Base-by-base conservation (phyloP, 176 grass and related monocot species). In the Hordeum marinum region DNA sequence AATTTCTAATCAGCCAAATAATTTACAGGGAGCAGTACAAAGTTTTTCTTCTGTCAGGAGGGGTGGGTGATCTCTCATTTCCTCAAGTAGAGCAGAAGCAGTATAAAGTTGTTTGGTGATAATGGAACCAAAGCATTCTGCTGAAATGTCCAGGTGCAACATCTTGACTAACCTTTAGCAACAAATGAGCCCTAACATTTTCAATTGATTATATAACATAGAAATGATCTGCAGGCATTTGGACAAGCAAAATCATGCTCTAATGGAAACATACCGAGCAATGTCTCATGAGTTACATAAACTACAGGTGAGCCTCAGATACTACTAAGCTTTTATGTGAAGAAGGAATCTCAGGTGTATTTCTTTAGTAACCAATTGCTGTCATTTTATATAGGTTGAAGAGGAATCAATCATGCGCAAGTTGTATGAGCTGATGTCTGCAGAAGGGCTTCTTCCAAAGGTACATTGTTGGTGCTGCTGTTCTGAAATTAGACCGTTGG, bases 331-430 rank as follows among this genome's bases (percentile, higher is more conserved):
- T 71, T n/a, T 52, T 80, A 42, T 78, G 13, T 85, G 66, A 36
- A 63, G 26, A 55, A 29, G 65, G 43, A 58, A 41, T 63, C 74
- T 57, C 21, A 2, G 4, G 18, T 12, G n/a, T 84, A 68, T 9
- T 82, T 87, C 45, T 45, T 60, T 71, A 67, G 15, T 73, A 37
- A 85, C n/a, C 45, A 68, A 23, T 63, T 85, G 12, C 24, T 60
- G 61, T 63, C n/a, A 67, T 68, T 77, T 37, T 86, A 11, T 82
- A 32, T 87, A 95, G 93, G 86, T 95, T 60, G 96, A 95, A 88
- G 96, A 98, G 83, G 91, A 98, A 83, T 94, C 89, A 84, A 83
- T 94, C 58, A 98, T 98, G 91, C 83, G 65, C 9, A 98, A 98
- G 48, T 65, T 98, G 58, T 94, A 95, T 43, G 84, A 90, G 55